Evolutionary conservation across 2,329 filamentous ascomycete genomes (phyloP), one percentile per base, ranked within the genome.

Genomic region (Cordyceps pruinosa): DNA sequence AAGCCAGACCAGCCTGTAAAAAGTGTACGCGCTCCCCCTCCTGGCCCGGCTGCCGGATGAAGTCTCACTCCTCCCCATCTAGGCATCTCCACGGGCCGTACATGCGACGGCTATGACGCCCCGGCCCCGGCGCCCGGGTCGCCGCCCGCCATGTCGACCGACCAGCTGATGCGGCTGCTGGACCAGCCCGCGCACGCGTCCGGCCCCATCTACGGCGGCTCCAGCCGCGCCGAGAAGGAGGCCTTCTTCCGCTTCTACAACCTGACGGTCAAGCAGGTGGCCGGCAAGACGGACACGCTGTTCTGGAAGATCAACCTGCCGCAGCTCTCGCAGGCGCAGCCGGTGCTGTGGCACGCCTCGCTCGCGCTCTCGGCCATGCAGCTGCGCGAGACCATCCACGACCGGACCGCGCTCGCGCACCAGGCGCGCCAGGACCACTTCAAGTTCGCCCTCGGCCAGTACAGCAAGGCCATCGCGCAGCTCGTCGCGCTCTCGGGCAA

Each of bases 201-300:
- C 5, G 34, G 42, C 8, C 54, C 54, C 13, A 32, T 56, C 13
- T 56, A 56, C 19, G 46, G 46, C 19, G 46, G 46, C 26, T 41
- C 54, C 32, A 56, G 54, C 44, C 42, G 35, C 23, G 21, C 26
- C 15, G 54, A 56, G n/a, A 56, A 49, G 44, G 54, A 49, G 15
- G 54, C 54, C 35, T 56, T 56, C 13, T 56, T 49, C 54, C 54
- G 54, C 45, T 56, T 56, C 34, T 56, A 56, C 45, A 56, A 41
- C 26, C 32, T 49, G 35, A 50, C 54, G 9, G 55, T 45, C 21
- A 35, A 50, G 45, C 55, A 57, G 37, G 47, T 57, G 15, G 55
- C 55, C 4, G 55, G 55, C 34, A 37, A 35, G 19, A 50, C 46
- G 17, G 55, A 51, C 35, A 49, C 26, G 15, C 9, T 30, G 19